Base-by-base conservation (phyloP, 495 filamentous ascomycete species). In the Letharia columbiana region DNA sequence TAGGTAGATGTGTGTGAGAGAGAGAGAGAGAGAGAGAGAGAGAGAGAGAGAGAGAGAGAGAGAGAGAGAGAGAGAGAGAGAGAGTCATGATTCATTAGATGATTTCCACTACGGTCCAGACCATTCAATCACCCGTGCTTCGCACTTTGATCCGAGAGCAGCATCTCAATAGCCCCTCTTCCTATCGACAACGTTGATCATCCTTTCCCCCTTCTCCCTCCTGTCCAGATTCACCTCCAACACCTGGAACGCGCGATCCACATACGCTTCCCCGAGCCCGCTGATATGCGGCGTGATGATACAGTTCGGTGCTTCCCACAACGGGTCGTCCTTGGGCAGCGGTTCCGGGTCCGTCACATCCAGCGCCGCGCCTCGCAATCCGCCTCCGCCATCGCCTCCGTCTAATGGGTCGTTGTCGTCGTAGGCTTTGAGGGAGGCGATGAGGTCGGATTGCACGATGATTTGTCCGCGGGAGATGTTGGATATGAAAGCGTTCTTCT, bases 261-360 rank as follows among this genome's bases (percentile, higher is more conserved):
- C 75, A 77, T 92, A 90, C 58, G 79, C 78, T 20, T 71, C 75
- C 9, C 84, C 85, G 59, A 80, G 57, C 2, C 87, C 84, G 74
- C 89, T 91, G 23, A 91, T 76, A 81, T 96, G 91, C 41, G 91
- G 91, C 67, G 89, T 92, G 62, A 96, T 81, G 58, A 87, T 82
- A 35, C 89, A 79, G 77, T 93, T 92, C 65, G 84, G 80, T 69
- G 86, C 76, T n/a, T 81, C 83, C 85, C 90, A 94, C 42, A 96
- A 73, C 65, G 86, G 82, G 74, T 87, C 82, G 13, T 88, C 86
- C 37, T 77, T 67, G 1, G 89, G 89, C 69, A 96, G 72, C 0
- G 91, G 91, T 71, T 96, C 92, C 1, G 90, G 90, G 63, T 94
- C 91, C 45, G 91, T 90, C 0, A 96, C 92, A 76, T 96, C 92